Percentiles rank a stretch among this genome's conserved stretches.
phyloP scores from a whole-genome alignment of 306 rosid species.

The Cyamopsis tetragonoloba region DNA sequence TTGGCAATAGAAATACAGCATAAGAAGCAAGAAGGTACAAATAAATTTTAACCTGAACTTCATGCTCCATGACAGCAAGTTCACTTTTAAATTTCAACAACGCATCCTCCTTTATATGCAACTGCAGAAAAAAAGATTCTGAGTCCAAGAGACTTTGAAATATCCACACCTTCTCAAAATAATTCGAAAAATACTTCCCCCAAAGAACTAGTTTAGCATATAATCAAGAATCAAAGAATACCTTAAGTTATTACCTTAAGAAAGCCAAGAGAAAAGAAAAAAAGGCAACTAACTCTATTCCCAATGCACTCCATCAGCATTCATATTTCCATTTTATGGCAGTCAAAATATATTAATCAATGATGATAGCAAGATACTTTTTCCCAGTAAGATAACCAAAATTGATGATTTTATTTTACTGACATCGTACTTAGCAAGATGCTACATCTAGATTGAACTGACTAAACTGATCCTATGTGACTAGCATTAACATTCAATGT shows the following conservation, averaged over 20 bases:
- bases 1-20: neutral
- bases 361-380: neutral
- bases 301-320: neutral
- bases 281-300: neutral
- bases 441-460: slow-evolving; percentile 4
- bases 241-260: too few species aligned
- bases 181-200: neutral
- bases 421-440: slow-evolving; percentile 12
- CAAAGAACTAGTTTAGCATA: neutral
- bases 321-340: neutral
- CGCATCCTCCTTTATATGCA: slow-evolving; percentile 67
- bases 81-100: slow-evolving; percentile 74
- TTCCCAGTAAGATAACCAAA: neutral
- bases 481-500: neutral
- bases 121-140: slow-evolving; percentile 44
- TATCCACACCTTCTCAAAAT: neutral
- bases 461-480: neutral
- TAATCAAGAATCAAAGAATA: neutral
- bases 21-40: slow-evolving; percentile 15
- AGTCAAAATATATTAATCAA: neutral
- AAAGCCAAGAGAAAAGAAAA: neutral
- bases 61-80: slow-evolving; percentile 73
- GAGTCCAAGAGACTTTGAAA: slow-evolving; percentile 3
- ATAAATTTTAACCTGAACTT: slow-evolving; percentile 68
- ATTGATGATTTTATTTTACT: neutral